Percentiles rank a stretch among this genome's conserved stretches.
These are phyloP conservation scores for Amaranthus cruentus DNA, from an alignment of 148 eudicot genomes.

Conservation along the genomic window DNA sequence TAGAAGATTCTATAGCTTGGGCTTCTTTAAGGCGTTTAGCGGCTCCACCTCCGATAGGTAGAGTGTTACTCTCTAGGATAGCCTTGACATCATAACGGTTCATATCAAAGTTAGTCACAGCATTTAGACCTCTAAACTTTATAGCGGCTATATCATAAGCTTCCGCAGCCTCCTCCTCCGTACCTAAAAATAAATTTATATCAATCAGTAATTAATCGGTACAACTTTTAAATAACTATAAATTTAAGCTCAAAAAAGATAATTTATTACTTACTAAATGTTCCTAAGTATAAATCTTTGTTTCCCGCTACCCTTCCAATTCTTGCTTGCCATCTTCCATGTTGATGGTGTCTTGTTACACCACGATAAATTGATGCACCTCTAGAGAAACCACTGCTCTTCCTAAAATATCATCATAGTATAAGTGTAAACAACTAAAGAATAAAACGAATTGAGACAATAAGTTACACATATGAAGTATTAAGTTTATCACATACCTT, in stretches of 20 bases:
- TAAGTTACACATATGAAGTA: not conserved
- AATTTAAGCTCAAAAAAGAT: not conserved
- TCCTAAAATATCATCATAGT: constrained; percentile 37
- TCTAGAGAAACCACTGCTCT: constrained; percentile 96
- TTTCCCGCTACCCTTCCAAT: constrained; percentile 97
- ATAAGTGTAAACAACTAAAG: not conserved
- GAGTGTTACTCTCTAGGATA: constrained; percentile 79
- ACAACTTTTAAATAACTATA: not conserved
- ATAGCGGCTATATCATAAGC: constrained; percentile 98
- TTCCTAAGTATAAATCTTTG: constrained; percentile 96
- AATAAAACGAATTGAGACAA: not conserved
- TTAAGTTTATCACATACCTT: constrained; percentile 43
- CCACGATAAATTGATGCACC: constrained; percentile 99
- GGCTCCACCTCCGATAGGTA: constrained; percentile 94
- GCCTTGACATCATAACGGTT: constrained; percentile 86
- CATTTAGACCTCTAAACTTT: constrained; percentile 88
- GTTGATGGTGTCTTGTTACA: constrained; percentile 98
- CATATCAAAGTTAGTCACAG: constrained; percentile 98
- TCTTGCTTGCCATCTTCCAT: constrained; percentile 99
- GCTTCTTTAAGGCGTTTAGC: constrained; percentile 95
- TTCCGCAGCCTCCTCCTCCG: constrained; percentile 98
- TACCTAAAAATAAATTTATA: constrained; percentile 34
- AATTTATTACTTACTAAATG: constrained; percentile 59
- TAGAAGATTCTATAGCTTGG: constrained; percentile 75
- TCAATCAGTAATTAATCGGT: not conserved